These are phyloP conservation scores for Hemerocallis citrina DNA, from an alignment of 106 monocot species.

Conservation along the genomic window DNA sequence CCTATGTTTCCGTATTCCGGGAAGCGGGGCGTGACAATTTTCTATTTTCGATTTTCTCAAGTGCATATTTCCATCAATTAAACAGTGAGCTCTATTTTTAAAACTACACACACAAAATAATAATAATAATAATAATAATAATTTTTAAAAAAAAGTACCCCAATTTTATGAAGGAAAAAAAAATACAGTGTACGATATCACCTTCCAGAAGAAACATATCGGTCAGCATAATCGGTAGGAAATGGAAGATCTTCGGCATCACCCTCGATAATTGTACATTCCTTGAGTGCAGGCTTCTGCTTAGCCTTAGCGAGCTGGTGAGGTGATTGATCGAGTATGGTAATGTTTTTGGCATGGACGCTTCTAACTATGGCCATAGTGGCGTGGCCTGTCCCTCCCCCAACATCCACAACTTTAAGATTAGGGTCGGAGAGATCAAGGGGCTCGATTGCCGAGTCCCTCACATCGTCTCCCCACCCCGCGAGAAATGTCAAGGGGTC, in stretches of 20 bases:
- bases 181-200: too few relatives aligned
- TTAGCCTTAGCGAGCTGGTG: slow-evolving; percentile 73
- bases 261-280: slow-evolving; percentile 66
- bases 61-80: too few relatives aligned
- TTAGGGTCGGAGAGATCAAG: slow-evolving; percentile 40
- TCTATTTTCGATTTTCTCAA: too few relatives aligned
- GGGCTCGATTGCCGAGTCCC: slow-evolving; percentile 42
- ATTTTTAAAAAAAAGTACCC: too few relatives aligned
- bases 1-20: too few relatives aligned
- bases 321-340: slow-evolving; percentile 74
- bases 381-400: slow-evolving; percentile 66
- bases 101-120: too few relatives aligned
- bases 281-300: slow-evolving; percentile 67
- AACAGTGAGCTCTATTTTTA: too few relatives aligned
- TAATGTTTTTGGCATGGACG: slow-evolving; percentile 58
- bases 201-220: slow-evolving; percentile 72
- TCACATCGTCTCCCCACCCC: not conserved
- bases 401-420: slow-evolving; percentile 69
- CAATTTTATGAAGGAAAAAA: too few relatives aligned
- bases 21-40: too few relatives aligned
- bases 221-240: slow-evolving; percentile 56
- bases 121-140: too few relatives aligned
- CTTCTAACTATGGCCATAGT: slow-evolving; percentile 70
- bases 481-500: not conserved
- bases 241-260: slow-evolving; percentile 81